These are phyloP conservation scores for Sporothrix protearum DNA, from an alignment of 2,329 filamentous ascomycete species.

Conservation along the genomic window DNA sequence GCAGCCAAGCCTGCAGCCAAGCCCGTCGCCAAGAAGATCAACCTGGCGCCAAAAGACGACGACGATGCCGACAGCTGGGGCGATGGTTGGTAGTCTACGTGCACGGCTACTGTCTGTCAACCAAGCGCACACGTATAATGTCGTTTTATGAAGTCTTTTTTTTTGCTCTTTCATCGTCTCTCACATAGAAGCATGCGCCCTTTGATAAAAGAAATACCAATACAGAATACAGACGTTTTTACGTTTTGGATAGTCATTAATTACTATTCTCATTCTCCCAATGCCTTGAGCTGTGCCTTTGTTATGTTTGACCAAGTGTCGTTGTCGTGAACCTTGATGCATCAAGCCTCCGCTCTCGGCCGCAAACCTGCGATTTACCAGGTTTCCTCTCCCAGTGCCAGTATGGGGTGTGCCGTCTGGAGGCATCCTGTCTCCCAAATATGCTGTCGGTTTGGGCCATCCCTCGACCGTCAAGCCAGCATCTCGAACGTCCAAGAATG, in stretches of 20 bases:
- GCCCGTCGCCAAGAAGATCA: conserved; percentile 61
- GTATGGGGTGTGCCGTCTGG: not conserved
- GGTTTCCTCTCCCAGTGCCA: not conserved
- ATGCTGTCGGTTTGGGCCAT: not conserved
- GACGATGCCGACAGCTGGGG: conserved; percentile 63
- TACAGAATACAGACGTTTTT: no score
- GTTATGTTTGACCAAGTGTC: not conserved
- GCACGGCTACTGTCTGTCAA: no score
- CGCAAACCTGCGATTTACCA: no score
- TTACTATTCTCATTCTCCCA: not conserved
- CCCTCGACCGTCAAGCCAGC: not conserved
- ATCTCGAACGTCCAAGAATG: not conserved
- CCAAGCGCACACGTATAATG: not conserved
- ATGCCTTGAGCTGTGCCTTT: not conserved
- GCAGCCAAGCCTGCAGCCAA: conserved; percentile 46
- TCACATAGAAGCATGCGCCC: not conserved
- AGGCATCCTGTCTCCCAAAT: not conserved
- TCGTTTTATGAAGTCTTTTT: not conserved
- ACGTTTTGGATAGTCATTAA: not conserved
- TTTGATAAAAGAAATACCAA: not conserved
- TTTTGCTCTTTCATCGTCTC: not conserved
- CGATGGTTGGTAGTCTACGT: conserved; percentile 53
- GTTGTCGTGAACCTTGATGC: not conserved
- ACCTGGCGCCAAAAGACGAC: conserved; percentile 60
- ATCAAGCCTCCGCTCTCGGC: no score